A percentile compares a stretch with the other conserved stretches of the same genome.
These are phyloP conservation scores for Gossypium rotundifolium DNA, from an alignment of 345 rosid genomes.

Conservation along the genomic window DNA sequence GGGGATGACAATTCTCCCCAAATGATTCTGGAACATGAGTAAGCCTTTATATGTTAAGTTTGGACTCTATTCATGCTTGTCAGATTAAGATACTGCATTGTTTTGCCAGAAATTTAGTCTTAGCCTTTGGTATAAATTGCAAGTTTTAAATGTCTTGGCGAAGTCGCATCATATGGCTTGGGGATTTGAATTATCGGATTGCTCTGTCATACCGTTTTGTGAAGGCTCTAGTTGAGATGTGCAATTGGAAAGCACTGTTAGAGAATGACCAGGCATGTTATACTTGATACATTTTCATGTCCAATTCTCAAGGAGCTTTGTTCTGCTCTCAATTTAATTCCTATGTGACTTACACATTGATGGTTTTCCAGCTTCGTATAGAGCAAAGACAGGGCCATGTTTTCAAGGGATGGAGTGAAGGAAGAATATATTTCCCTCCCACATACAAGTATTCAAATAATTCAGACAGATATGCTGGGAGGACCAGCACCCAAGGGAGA, in stretches of 20 bases:
- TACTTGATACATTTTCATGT: neutral
- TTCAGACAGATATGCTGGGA: constrained; percentile 91
- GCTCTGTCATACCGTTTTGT: constrained; percentile 80
- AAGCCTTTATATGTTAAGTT: constrained; percentile 12
- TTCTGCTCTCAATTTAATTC: neutral
- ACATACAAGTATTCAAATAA: constrained; percentile 96
- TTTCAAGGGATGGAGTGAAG: constrained; percentile 94
- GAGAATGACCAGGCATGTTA: constrained; percentile 89
- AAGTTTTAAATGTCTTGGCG: constrained; percentile 14
- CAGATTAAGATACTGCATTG: neutral
- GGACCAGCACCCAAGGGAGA: constrained; percentile 72
- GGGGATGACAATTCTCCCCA: constrained; percentile 73
- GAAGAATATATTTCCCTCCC: constrained; percentile 89
- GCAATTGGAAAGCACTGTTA: constrained; percentile 81
- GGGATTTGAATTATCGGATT: constrained; percentile 93
- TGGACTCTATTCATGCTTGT: neutral
- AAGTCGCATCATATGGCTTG: constrained; percentile 95
- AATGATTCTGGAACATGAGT: constrained; percentile 87
- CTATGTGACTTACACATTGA: constrained; percentile 7
- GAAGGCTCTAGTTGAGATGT: constrained; percentile 97
- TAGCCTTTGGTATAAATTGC: neutral
- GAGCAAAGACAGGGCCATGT: constrained; percentile 73
- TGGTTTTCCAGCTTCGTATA: constrained; percentile 53
- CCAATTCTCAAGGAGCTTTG: neutral
- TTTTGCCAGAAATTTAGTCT: neutral